Evolutionary conservation across 2,329 filamentous ascomycete genomes (phyloP).

Genomic region (Dactylellina drechsleri): DNA sequence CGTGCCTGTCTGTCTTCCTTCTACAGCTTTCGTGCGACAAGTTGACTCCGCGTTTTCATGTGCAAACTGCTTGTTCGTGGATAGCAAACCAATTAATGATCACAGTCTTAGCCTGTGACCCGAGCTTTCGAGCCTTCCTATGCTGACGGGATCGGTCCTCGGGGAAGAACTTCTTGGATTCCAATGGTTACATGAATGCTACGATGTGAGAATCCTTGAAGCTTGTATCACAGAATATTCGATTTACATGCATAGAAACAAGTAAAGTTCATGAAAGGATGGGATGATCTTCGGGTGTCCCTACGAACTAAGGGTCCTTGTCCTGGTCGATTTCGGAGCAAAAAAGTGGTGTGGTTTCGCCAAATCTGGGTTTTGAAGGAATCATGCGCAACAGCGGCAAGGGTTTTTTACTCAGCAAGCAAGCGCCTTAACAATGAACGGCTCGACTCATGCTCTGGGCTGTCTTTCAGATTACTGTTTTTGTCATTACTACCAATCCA

Average conservation of each 20-base stretch:
- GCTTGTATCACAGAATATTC: constrained; percentile 39
- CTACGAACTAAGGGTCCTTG: constrained; percentile 7
- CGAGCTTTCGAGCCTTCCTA: neutral
- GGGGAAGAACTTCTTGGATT: constrained; percentile 1
- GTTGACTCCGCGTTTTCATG: constrained; percentile 28
- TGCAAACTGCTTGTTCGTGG: constrained; percentile 1
- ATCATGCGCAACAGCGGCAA: constrained; percentile 35
- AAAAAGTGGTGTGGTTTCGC: constrained; percentile 16
- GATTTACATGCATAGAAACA: constrained; percentile 22
- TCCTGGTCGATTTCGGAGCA: constrained; percentile 21
- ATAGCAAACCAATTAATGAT: constrained; percentile 4
- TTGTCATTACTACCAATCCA: neutral
- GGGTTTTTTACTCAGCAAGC: constrained; percentile 15
- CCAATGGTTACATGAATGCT: constrained; percentile 13
- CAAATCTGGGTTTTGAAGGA: constrained; percentile 24
- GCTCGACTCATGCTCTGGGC: constrained; percentile 15
- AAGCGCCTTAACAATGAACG: constrained; percentile 14
- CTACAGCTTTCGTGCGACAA: constrained; percentile 21
- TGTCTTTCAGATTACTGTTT: constrained; percentile 44
- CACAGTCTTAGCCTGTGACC: constrained; percentile 11
- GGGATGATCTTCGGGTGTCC: constrained; percentile 16
- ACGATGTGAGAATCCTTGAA: constrained; percentile 5
- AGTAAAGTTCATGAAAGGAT: constrained; percentile 7
- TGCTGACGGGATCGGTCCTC: constrained; percentile 18
- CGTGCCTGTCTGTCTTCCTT: constrained; percentile 19